Evolutionary conservation across 495 filamentous ascomycete species (phyloP).

Genomic region (Antarctomyces pellizariae): DNA sequence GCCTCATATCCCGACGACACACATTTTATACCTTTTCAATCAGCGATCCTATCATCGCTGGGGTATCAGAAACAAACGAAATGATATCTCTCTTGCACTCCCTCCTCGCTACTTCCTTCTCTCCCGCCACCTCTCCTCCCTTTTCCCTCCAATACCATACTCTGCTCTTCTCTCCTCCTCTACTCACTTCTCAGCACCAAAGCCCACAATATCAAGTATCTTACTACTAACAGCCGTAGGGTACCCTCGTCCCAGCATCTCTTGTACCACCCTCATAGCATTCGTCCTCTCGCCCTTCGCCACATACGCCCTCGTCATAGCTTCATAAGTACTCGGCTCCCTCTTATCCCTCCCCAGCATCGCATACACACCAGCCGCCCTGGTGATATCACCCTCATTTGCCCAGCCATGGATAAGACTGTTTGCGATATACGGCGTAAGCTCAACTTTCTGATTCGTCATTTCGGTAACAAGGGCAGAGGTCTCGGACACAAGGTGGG

Average conservation of each 20-base stretch:
- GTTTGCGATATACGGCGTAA: slow-evolving; percentile 97
- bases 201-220: slow-evolving; percentile 71
- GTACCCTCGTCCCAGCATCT: slow-evolving; percentile 82
- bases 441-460: slow-evolving; percentile 42
- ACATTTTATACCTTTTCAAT: no score
- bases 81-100: no score
- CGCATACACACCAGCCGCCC: slow-evolving; percentile 58
- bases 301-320: slow-evolving; percentile 88
- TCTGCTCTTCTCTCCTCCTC: no score
- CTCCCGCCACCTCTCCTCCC: no score
- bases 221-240: slow-evolving; percentile 78
- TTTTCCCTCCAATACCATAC: no score
- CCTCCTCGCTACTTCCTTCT: no score
- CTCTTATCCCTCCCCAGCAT: slow-evolving; percentile 47
- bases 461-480: slow-evolving; percentile 52
- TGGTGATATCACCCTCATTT: slow-evolving; percentile 51
- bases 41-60: no score
- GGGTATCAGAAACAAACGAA: no score
- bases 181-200: no score
- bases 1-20: no score
- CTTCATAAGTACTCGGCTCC: slow-evolving; percentile 97
- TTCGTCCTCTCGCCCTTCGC: slow-evolving; percentile 51
- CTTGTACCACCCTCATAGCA: slow-evolving; percentile 56
- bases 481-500: slow-evolving; percentile 59
- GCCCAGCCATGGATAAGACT: slow-evolving; percentile 98